Percentiles rank a stretch among this genome's conserved stretches.
phyloP scores from a whole-genome alignment of 75 land plant genomes.

The Sequoiadendron giganteum region DNA sequence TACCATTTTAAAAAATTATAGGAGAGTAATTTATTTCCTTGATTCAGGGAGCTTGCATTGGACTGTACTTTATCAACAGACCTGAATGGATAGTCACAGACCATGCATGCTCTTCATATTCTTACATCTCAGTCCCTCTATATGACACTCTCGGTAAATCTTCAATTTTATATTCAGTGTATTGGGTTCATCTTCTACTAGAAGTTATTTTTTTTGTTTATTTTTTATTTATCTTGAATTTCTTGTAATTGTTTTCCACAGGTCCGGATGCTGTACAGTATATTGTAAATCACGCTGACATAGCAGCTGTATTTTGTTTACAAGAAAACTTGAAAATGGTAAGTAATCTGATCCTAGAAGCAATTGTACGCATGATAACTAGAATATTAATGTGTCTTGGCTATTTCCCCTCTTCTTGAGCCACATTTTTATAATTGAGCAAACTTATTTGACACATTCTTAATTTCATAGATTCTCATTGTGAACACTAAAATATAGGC shows the following conservation, averaged over 20 bases:
- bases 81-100: conserved; percentile 98
- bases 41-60: conserved; percentile 74
- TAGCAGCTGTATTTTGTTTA: conserved; percentile 86
- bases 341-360: conserved; percentile 24
- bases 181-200: neutral
- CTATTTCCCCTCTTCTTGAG: neutral
- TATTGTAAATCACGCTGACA: conserved; percentile 83
- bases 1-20: neutral
- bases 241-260: conserved; percentile 28
- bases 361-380: neutral
- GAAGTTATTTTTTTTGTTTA: neutral
- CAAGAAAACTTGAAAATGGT: conserved; percentile 82
- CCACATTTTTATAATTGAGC: neutral
- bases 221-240: neutral
- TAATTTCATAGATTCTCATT: neutral
- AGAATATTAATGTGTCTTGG: neutral
- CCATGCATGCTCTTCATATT: conserved; percentile 95
- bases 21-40: neutral
- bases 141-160: conserved; percentile 94
- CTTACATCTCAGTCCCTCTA: conserved; percentile 90
- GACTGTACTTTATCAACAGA: conserved; percentile 90
- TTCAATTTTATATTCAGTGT: conserved; percentile 1
- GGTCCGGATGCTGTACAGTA: conserved; percentile 97
- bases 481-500: no score
- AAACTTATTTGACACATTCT: neutral